Percentiles rank a stretch among this genome's conserved stretches.
Evolutionary conservation across 228 moss, liverwort and hornwort genomes (phyloP).

Genomic region (Sphagnum fallax): DNA sequence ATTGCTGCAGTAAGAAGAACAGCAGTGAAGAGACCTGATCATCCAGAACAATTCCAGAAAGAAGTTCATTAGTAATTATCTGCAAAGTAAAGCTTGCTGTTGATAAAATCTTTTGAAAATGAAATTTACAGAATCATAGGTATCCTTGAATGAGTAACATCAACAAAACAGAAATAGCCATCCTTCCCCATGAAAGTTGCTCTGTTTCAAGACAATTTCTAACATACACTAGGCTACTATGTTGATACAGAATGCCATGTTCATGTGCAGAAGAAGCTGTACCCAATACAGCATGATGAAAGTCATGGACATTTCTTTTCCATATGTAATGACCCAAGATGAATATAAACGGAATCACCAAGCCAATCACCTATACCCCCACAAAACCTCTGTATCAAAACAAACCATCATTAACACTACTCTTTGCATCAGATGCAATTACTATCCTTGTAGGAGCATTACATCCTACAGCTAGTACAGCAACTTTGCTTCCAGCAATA

Average conservation of each 20-base stretch:
- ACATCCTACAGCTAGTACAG: background rate
- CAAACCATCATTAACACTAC: no score
- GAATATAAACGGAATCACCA: constrained; percentile 46
- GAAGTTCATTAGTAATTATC: background rate
- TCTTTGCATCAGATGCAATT: background rate
- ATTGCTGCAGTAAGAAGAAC: constrained; percentile 74
- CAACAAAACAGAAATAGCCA: background rate
- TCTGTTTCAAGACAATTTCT: background rate
- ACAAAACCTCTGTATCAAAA: background rate
- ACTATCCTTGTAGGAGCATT: background rate
- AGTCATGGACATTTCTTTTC: constrained; percentile 30
- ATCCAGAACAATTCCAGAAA: constrained; percentile 9
- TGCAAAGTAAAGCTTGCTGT: background rate
- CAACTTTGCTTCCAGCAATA: background rate
- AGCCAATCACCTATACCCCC: constrained; percentile 39
- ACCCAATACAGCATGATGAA: constrained; percentile 53
- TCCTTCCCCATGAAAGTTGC: background rate
- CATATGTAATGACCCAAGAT: constrained; percentile 25
- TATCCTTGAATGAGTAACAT: background rate
- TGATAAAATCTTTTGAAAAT: background rate
- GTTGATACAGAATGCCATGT: background rate
- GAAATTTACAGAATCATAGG: background rate
- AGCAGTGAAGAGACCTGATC: constrained; percentile 70
- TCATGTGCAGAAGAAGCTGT: background rate
- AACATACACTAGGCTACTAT: background rate